Evolutionary conservation across 768 basidiomycete species (phyloP).

Genomic region (Lentinus tigrinus): DNA sequence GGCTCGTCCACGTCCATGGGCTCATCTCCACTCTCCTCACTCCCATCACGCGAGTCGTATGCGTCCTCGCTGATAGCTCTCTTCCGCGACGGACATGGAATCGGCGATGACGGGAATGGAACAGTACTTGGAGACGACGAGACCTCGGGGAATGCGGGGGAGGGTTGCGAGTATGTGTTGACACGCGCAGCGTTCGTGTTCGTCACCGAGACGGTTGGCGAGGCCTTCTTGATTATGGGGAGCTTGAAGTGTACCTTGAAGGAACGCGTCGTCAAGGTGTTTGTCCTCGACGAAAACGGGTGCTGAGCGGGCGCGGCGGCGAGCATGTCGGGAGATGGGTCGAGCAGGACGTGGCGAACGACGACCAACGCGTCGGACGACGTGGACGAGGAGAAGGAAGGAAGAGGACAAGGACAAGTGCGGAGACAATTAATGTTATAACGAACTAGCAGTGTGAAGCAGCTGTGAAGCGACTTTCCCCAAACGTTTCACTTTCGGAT

Average conservation of each 20-base stretch:
- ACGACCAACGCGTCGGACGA: not conserved
- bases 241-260: slow-evolving; percentile 19
- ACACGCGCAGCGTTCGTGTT: slow-evolving; percentile 29
- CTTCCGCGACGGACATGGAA: slow-evolving; percentile 18
- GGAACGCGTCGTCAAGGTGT: slow-evolving; percentile 4
- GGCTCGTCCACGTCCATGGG: slow-evolving; percentile 19
- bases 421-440: not conserved
- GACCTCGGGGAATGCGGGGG: not conserved
- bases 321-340: slow-evolving; percentile 7
- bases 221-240: slow-evolving; percentile 29
- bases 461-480: not conserved
- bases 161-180: not conserved
- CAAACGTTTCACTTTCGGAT: not conserved
- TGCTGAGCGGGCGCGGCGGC: not conserved
- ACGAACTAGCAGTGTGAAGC: not conserved
- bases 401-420: not conserved
- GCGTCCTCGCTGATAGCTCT: slow-evolving; percentile 10
- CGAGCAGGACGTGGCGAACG: not conserved
- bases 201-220: slow-evolving; percentile 39
- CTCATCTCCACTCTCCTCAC: not conserved
- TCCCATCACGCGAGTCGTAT: slow-evolving; percentile 7
- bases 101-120: slow-evolving; percentile 36
- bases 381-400: not conserved
- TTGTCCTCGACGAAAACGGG: slow-evolving; percentile 5
- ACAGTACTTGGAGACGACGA: slow-evolving; percentile 23